Base-by-base conservation (phyloP, 1,284 basidiomycete species). In the Cutaneotrichosporon mucoides region DNA sequence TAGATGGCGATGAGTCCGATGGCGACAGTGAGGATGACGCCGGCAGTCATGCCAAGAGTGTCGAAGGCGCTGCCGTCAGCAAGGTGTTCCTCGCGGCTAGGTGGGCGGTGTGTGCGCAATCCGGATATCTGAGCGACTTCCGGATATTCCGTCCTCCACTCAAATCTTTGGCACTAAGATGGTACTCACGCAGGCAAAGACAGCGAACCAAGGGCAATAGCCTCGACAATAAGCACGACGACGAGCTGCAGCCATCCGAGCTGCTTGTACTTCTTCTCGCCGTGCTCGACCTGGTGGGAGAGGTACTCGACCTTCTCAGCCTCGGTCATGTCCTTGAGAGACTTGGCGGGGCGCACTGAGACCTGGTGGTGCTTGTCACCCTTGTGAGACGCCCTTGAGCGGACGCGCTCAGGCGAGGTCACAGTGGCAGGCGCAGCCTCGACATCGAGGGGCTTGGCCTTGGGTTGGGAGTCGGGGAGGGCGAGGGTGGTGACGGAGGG, bases 241-340 rank as follows among this genome's bases (percentile, higher is more conserved):
- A 58, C 56, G 13, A 63, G 62, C 62, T 60, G 62, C 6, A 60
- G 5, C 62, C 62, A 63, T 5, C 62, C 62, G n/a, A 63, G 62
- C 53, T 60, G 41, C 56, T 63, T 53, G 59, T 44, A 63, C 62
- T 63, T 63, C 6, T 57, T 11, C 48, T 63, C 62, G 52, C 62
- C 62, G 7, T 40, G 37, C 5, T 47, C 43, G 36, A 58, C 53
- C 12, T 42, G 41, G 7, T 54, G 53, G 12, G 49, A 55, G 37
- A 60, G 48, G 44, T 55, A 60, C 41, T 60, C 58, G 16, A 43
- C 15, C 40, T 50, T 53, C 50, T 63, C 62, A 11, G 45, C 53
- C 50, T 63, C 62, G 41, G 44, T 55, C 62, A 63, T 60, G 37
- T 55, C 4, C 45, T 55, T 48, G 16, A 9, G 38, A 1, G 4